phyloP scores from a whole-genome alignment of 192 early-diverging fungal species.

The Gorgonomyces haynaldii region DNA sequence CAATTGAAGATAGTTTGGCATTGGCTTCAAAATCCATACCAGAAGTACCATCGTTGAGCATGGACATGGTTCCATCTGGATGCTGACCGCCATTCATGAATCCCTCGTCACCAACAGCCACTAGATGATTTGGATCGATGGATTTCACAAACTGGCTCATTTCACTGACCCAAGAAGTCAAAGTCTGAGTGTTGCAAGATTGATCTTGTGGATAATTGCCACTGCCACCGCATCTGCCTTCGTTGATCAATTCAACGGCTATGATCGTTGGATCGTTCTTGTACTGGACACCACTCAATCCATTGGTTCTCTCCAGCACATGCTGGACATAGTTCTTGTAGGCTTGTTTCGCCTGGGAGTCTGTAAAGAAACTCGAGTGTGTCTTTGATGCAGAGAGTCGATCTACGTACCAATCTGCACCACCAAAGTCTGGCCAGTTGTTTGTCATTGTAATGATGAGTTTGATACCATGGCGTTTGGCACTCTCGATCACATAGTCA shows the following conservation, averaged over 20 bases:
- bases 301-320: constrained; percentile 19
- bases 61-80: background rate
- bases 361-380: constrained; percentile 27
- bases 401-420: constrained; percentile 21
- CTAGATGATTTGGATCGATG: constrained; percentile 26
- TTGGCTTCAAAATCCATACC: constrained; percentile 23
- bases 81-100: constrained; percentile 8
- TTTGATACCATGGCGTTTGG: constrained; percentile 11
- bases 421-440: constrained; percentile 31
- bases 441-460: constrained; percentile 20
- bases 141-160: constrained; percentile 22
- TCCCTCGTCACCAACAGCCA: constrained; percentile 30
- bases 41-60: constrained; percentile 10
- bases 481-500: constrained; percentile 20
- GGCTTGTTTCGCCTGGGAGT: constrained; percentile 6
- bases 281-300: constrained; percentile 20
- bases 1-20: constrained; percentile 13
- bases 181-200: constrained; percentile 12
- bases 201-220: background rate
- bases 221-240: constrained; percentile 18
- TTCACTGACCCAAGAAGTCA: constrained; percentile 20
- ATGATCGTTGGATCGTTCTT: constrained; percentile 29
- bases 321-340: constrained; percentile 24
- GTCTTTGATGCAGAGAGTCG: constrained; percentile 1
- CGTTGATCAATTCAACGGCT: constrained; percentile 21